Conservation (phyloP, 768 basidiomycete species). For the Suillus brevipes region DNA sequence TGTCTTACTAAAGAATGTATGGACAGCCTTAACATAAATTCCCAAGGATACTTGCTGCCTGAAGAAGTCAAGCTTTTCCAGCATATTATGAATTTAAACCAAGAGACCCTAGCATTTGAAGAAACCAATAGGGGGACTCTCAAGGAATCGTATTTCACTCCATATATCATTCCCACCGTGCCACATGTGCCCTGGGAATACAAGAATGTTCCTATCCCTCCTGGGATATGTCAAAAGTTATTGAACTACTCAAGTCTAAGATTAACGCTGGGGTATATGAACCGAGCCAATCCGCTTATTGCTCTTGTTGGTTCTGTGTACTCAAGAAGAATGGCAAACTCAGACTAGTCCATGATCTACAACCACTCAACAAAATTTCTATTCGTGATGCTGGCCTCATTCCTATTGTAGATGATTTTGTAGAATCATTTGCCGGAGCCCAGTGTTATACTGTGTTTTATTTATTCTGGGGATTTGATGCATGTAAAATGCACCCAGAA, state of each 20-base stretch:
- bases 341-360: slow-evolving; percentile 22
- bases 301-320: slow-evolving; percentile 40
- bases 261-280: slow-evolving; percentile 43
- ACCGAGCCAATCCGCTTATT: slow-evolving; percentile 37
- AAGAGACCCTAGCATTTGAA: slow-evolving; percentile 39
- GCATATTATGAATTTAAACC: slow-evolving; percentile 31
- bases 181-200: slow-evolving; percentile 32
- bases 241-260: slow-evolving; percentile 21
- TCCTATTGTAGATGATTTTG: too few species aligned
- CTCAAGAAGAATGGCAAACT: slow-evolving; percentile 28
- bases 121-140: slow-evolving; percentile 25
- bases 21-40: not conserved
- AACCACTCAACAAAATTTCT: slow-evolving; percentile 17
- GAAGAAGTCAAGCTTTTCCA: slow-evolving; percentile 2
- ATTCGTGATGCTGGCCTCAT: slow-evolving; percentile 5
- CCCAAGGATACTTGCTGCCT: not conserved
- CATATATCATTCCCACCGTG: slow-evolving; percentile 31
- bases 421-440: too few species aligned
- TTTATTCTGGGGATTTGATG: too few species aligned
- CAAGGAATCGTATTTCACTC: slow-evolving; percentile 31
- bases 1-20: not conserved
- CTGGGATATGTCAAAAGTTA: slow-evolving; percentile 25
- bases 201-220: slow-evolving; percentile 32
- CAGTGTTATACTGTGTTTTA: too few species aligned
- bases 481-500: too few species aligned